phyloP scores from a whole-genome alignment of 2,329 filamentous ascomycete species.

The Diaporthe nobilis region DNA sequence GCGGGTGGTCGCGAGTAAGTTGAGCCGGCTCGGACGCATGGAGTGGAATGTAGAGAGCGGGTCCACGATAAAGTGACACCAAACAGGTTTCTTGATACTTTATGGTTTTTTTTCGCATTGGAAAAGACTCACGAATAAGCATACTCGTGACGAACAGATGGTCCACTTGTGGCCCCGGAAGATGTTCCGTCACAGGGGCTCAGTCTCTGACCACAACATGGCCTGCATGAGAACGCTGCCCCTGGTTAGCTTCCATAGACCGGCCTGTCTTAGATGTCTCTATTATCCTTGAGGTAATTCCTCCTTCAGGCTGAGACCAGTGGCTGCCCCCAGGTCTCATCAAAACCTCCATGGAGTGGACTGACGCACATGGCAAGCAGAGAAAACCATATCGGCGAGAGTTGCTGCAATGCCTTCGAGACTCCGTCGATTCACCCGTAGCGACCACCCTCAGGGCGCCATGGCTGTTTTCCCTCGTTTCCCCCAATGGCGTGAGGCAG shows the following conservation, averaged over 20 bases:
- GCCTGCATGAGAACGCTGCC: neutral
- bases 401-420: neutral
- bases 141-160: neutral
- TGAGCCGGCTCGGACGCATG: neutral
- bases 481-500: no score
- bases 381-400: neutral
- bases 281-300: neutral
- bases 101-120: neutral
- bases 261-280: neutral
- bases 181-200: neutral
- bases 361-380: neutral
- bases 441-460: no score
- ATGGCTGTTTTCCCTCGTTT: no score
- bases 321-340: neutral
- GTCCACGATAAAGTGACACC: neutral
- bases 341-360: no score
- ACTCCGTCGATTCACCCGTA: neutral
- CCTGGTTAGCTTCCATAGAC: neutral
- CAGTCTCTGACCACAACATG: neutral
- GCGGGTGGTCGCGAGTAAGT: neutral
- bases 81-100: neutral
- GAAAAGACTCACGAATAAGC: neutral
- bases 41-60: neutral
- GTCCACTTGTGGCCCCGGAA: neutral
- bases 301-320: neutral